Evolutionary conservation across 495 filamentous ascomycete species (phyloP).

Genomic region (Neurospora tetraspora): DNA sequence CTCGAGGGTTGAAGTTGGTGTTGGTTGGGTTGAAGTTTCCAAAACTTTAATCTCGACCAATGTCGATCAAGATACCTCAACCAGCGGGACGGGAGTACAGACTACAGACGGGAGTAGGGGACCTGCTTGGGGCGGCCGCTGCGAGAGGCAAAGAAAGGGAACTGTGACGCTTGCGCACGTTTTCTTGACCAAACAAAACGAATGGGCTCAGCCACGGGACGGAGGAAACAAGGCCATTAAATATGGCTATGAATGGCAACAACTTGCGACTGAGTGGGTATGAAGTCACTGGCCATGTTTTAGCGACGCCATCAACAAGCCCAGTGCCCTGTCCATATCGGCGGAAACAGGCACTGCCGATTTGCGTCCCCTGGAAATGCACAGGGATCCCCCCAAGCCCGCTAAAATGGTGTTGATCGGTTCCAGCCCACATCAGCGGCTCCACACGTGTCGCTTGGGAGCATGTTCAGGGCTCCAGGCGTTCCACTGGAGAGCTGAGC

Average conservation of each 20-base stretch:
- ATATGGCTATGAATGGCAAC: background rate
- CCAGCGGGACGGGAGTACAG: background rate
- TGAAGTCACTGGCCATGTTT: background rate
- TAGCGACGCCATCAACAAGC: background rate
- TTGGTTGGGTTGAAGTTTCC: background rate
- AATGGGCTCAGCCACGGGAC: background rate
- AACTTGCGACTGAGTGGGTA: background rate
- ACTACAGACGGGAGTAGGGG: background rate
- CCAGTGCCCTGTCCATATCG: background rate
- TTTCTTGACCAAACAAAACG: background rate
- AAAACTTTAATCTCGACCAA: background rate
- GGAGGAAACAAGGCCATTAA: background rate
- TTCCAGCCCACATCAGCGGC: background rate
- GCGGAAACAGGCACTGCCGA: background rate
- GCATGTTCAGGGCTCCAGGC: background rate
- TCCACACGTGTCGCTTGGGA: background rate
- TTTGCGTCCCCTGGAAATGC: background rate
- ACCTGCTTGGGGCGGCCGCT: background rate
- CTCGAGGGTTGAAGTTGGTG: background rate
- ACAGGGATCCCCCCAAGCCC: background rate
- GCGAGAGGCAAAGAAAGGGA: background rate
- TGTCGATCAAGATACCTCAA: background rate
- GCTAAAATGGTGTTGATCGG: background rate
- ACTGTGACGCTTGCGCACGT: background rate
- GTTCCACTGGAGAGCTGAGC: background rate